Base-by-base conservation (phyloP, 1,284 basidiomycete species). In the Leccinum angustisporum region DNA sequence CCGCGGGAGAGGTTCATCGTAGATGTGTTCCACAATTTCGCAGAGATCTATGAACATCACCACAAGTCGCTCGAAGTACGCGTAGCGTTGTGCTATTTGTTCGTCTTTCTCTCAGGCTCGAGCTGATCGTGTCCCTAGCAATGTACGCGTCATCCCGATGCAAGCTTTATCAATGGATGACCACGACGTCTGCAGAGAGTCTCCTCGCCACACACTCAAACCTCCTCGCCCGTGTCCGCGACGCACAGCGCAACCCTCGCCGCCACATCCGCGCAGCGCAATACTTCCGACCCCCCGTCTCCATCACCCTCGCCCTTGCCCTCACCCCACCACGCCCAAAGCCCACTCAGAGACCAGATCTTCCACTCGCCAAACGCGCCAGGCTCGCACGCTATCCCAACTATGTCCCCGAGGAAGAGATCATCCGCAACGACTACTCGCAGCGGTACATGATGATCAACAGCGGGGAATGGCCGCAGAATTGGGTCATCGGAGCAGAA, bases 401-500 rank as follows among this genome's bases (percentile, higher is more conserved):
- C 70, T 95, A 95, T 67, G 83, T 94, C 11, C 87, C 92, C 1
- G 91, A 94, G 66, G 97, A 98, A 73, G 94, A 98, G 73, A 97
- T 94, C 0, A 90, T 99, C 54, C 83, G 95, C 58, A 98, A 97
- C 73, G 95, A 98, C 78, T 97, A 97, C 72, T 93, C 91, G 1
- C 89, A 92, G 75, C 81, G 90, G 68, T 98, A 97, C 75, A 27
- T 27, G 27, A 27, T 27, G 27, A 27, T 27, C 27, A 27, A 93
- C 66, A 85, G 90, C 2, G 95, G 95, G 8, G 89, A 93, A 66
- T 93, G 27, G 27, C 93, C 94, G 2, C 93, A 95, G 75, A 89
- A 97, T 71, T 93, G 89, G 85, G 91, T 98, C 14, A 79, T 94
- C 5, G 94, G 94, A 31, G 91, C 92, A 3, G 90, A 90, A 63